Evolutionary conservation across 768 basidiomycete species (phyloP), one percentile per base, ranked within the genome.

Genomic region (Pholiota microspora): DNA sequence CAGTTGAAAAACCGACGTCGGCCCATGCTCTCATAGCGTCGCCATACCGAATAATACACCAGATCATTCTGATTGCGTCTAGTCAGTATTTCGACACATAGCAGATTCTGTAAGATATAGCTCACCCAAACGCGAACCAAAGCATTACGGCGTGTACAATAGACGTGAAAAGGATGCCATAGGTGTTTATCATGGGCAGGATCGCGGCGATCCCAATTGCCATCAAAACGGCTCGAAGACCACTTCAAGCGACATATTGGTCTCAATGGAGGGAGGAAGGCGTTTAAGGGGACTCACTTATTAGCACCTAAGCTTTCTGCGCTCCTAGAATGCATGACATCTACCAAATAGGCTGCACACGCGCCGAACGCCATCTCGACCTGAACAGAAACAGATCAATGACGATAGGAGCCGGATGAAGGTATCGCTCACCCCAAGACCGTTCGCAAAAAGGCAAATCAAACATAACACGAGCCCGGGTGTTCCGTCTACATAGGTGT

Each of bases 231-330:
- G 74, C 65, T 12, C 84, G 77, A 23, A 82, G 66, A 3, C 75
- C 80, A 49, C 84, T 85, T 8, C n/a, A n/a, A n/a, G n/a, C n/a
- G n/a, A n/a, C n/a, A n/a, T n/a, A n/a, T n/a, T n/a, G n/a, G n/a
- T n/a, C n/a, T n/a, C n/a, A n/a, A n/a, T n/a, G n/a, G n/a, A n/a
- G n/a, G n/a, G n/a, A n/a, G n/a, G n/a, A n/a, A n/a, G n/a, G n/a
- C n/a, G n/a, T n/a, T n/a, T n/a, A n/a, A n/a, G n/a, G n/a, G n/a
- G n/a, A n/a, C n/a, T n/a, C 50, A 86, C 87, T 68, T 69, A 50
- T 70, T 72, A 0, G 80, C 84, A 2, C 84, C 86, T 67, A 78
- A 74, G n/a, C 76, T 73, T 61, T 89, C 86, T 2, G 86, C 84
- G 57, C 86, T 87, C 18, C 77, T 74, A 24, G 72, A 63, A 31